A percentile compares a stretch with the other conserved stretches of the same genome.
Conservation (phyloP, 2,329 filamentous ascomycete species). For the Sporothrix curviconia region DNA sequence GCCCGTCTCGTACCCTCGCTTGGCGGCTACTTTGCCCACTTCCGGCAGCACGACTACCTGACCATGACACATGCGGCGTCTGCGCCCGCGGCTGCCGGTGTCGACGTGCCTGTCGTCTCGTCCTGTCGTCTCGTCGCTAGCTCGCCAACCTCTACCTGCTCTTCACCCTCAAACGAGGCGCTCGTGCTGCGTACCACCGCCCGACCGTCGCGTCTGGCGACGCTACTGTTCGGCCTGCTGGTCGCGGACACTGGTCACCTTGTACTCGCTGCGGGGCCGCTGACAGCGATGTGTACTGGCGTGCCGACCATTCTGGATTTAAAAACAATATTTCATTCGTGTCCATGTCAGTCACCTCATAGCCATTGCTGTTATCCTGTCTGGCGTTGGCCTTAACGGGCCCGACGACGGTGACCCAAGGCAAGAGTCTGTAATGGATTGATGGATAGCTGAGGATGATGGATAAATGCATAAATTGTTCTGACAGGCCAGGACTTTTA, state of each 20-base stretch:
- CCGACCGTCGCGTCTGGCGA: constrained; percentile 63
- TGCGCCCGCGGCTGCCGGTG: constrained; percentile 33
- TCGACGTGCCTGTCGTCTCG: constrained; percentile 49
- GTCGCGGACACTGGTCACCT: constrained; percentile 73
- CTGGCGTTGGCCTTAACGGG: constrained; percentile 45
- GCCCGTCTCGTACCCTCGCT: constrained; percentile 46
- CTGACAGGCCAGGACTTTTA: too few relatives aligned
- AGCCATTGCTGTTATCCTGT: constrained; percentile 55
- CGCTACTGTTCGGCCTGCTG: constrained; percentile 59
- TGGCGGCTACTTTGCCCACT: constrained; percentile 47
- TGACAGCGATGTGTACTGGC: constrained; percentile 61
- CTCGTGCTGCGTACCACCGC: constrained; percentile 64
- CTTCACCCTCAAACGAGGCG: constrained; percentile 71
- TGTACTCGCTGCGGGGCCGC: constrained; percentile 54
- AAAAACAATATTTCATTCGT: too few relatives aligned
- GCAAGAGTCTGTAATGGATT: neutral
- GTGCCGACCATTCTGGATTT: constrained; percentile 50
- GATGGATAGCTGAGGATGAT: neutral
- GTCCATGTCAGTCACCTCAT: constrained; percentile 59
- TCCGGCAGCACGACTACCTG: constrained; percentile 52
- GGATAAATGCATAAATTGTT: neutral
- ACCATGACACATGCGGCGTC: constrained; percentile 53
- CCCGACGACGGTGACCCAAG: constrained; percentile 2
- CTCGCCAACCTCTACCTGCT: constrained; percentile 72
- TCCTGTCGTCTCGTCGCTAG: constrained; percentile 64